Conservation (phyloP, 2,329 filamentous ascomycete genomes). For the Aquanectria penicillioides region DNA sequence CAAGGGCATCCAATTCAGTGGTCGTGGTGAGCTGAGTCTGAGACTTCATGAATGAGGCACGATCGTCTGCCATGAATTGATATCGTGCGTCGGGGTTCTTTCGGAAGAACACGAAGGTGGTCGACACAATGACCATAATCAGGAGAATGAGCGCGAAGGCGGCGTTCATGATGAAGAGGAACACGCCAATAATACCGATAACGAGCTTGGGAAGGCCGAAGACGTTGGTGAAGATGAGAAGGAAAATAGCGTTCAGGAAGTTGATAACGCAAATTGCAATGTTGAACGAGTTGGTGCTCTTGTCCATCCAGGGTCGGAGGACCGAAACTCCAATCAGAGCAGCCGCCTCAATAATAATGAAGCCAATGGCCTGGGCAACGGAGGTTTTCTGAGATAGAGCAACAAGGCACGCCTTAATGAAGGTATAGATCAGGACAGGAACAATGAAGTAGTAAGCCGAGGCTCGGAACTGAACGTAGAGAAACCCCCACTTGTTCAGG, state of each 20-base stretch:
- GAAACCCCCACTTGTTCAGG: constrained; percentile 97
- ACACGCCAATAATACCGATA: constrained; percentile 86
- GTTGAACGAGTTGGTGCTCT: constrained; percentile 97
- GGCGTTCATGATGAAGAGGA: constrained; percentile 90
- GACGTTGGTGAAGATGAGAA: constrained; percentile 87
- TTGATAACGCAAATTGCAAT: constrained; percentile 91
- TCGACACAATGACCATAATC: constrained; percentile 77
- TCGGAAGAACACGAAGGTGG: constrained; percentile 76
- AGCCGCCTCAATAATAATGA: constrained; percentile 83
- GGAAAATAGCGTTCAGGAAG: constrained; percentile 89
- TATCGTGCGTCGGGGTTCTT: constrained; percentile 97
- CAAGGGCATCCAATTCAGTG: constrained; percentile 90
- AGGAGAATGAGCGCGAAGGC: constrained; percentile 84
- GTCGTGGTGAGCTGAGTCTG: constrained; percentile 80
- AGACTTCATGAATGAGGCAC: constrained; percentile 97
- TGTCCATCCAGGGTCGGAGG: constrained; percentile 96
- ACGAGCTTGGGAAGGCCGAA: constrained; percentile 87
- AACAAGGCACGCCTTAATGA: constrained; percentile 92
- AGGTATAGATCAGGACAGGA: constrained; percentile 77
- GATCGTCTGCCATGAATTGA: constrained; percentile 95
- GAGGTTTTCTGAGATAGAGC: constrained; percentile 78
- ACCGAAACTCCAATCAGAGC: constrained; percentile 82
- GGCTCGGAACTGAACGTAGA: constrained; percentile 96
- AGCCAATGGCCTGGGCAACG: constrained; percentile 80
- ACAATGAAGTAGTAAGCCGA: constrained; percentile 96